Base-by-base conservation (phyloP, 345 rosid species). In the Moringa oleifera region DNA sequence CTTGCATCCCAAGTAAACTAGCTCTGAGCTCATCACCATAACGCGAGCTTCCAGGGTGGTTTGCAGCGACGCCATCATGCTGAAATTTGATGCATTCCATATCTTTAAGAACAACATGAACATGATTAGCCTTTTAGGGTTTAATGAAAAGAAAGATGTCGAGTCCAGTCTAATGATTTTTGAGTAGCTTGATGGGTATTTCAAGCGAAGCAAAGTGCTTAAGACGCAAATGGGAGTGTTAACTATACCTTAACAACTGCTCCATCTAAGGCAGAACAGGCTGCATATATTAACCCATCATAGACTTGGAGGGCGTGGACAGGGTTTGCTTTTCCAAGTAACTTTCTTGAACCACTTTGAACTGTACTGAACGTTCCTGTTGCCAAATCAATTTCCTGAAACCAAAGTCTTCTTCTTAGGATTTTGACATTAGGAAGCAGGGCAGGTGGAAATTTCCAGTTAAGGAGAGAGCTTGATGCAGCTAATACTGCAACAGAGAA, bases 361-460 rank as follows among this genome's bases (percentile, higher is more conserved):
- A 87, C 75, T 65, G 66, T 72, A 51, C 73, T 71, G 0, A 72
- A 28, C 9, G 89, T 82, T 79, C 82, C 89, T 2, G 89, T 71
- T 17, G 93, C 84, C 76, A 84, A 79, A 77, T 87, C 86, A 36
- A 87, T 76, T 79, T 87, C 93, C 89, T 85, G 79, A 61, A 53
- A 53, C 36, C 50, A 53, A 33, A 33, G 10, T 19, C 55, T 5
- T 18, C 45, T 45, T 24, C 12, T 65, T 36, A 61, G 28, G 58
- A 41, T 36, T 45, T 49, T 20, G 49, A 33, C 20, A 12, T 55
- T 9, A n/a, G n/a, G n/a, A 41, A 4, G 1, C 9, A 41, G 47
- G 13, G 17, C 12, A 33, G 11, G 47, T 4, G 47, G 12, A 20
- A 18, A 23, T 16, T 12, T 20, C 18, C 23, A 9, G 52, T 62